Evolutionary conservation across 73 alveolate genomes (phyloP), one percentile per base, ranked within the genome.

Genomic region (Symbiodinium pilosum): DNA sequence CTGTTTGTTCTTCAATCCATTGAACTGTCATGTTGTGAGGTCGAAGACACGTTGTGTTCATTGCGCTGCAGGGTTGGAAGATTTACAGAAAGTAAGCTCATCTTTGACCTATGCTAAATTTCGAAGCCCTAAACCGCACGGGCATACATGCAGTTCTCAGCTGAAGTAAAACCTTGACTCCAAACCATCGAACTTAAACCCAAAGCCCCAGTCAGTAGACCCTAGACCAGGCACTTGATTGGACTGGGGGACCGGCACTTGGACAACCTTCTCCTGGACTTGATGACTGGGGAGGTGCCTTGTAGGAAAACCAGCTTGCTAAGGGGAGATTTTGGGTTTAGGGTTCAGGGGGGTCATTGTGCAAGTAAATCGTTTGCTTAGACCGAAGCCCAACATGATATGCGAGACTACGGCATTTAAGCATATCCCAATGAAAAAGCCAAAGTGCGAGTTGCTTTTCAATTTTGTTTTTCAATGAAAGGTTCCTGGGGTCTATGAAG

Each of bases 181-280:
- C 21, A 56, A 56, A 56, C 73, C 73, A 26, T 56, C 5, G 21
- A 56, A 5, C 73, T 32, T 56, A 56, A 20, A 56, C 77, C 77
- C 40, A 26, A 64, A 64, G 8, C 77, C 77, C 77, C 2, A 64
- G 28, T 26, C 77, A 5, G 38, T 0, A 64, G 28, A 47, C 59
- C 59, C 59, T 14, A 47, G 14, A 9, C 14, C 14, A 47, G 59
- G 43, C 99, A 99, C 94, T 99, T 99, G 36, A 99, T 99, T 32
- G 99, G 99, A 12, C 99, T 99, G 73, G 99, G 99, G 3, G 99
- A 99, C 99, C 98, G 98, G 42, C 99, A 99, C 87, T 99, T 99
- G 41, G 99, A 99, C 94, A 99, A 99, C 99, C 99, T 99, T 73
- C 99, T 99, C 94, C 92, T 99, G 85, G 99, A 99, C 88, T 32